Conservation (phyloP, 1,284 basidiomycete genomes). For the Boletellus dicymbophilus region DNA sequence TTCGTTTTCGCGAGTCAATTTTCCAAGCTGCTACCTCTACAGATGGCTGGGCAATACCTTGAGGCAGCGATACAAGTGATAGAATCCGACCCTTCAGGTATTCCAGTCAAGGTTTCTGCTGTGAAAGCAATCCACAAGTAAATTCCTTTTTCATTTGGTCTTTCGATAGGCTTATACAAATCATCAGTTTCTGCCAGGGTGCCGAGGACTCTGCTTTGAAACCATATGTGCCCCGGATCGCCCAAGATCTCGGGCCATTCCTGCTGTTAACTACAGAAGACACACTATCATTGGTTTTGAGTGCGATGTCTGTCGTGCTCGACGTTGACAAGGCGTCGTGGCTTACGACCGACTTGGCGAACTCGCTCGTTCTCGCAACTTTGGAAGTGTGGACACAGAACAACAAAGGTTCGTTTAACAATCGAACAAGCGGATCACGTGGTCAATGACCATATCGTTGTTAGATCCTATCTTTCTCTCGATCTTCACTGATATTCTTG, state of each 20-base stretch:
- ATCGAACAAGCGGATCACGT: not conserved
- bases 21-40: conserved; percentile 69
- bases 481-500: conserved; percentile 82
- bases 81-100: conserved; percentile 67
- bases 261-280: conserved; percentile 81
- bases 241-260: conserved; percentile 86
- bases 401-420: conserved; percentile 61
- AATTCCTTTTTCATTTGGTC: conserved; percentile 19
- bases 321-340: conserved; percentile 74
- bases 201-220: conserved; percentile 56
- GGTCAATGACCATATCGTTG: conserved; percentile 6
- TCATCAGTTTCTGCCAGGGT: conserved; percentile 64
- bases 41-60: conserved; percentile 82
- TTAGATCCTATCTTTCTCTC: conserved; percentile 89
- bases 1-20: conserved; percentile 96
- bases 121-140: conserved; percentile 92
- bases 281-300: conserved; percentile 88
- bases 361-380: conserved; percentile 62
- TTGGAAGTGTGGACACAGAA: conserved; percentile 85
- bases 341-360: conserved; percentile 66
- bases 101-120: conserved; percentile 92
- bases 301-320: conserved; percentile 79
- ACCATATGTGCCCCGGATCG: conserved; percentile 73
- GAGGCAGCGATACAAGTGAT: conserved; percentile 85
- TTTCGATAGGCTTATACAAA: conserved; percentile 7